Evolutionary conservation across 2,329 filamentous ascomycete species (phyloP), one percentile per base, ranked within the genome.

Genomic region (Pseudocercospora cruenta): DNA sequence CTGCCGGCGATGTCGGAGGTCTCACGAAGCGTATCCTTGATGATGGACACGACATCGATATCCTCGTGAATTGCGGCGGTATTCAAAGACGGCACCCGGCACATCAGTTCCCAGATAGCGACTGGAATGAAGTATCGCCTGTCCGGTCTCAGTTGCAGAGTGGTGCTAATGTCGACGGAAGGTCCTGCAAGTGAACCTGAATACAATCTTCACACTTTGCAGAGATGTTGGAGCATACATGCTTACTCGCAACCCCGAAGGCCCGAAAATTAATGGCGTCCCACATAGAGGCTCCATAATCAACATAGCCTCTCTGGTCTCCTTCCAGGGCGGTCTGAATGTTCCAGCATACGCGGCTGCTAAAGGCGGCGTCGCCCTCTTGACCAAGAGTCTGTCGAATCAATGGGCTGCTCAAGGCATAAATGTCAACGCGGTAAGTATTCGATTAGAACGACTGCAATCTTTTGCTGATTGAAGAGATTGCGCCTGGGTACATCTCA

Each of bases 401-500:
- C 92, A 96, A 80, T 96, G 93, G 93, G 87, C 89, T 0, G 78
- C 82, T 10, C 85, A 88, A 74, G 92, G 93, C 1, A 85, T 97
- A 67, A 91, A 86, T 0, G 93, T 96, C 43, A 97, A 96, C 78
- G 91, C 91, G 1, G 65, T 67, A 43, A 61, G 65, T 58, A 14
- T 6, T 9, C 2, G 47, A n/a, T 12, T 24, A 54, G 24, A 12
- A 39, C 33, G 9, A 26, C 14, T 14, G 16, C 14, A n/a, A 59
- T 22, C 31, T 54, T 47, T 22, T n/a, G 39, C n/a, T 49, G 57
- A 58, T 39, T 8, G 14, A 16, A 8, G 16, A 62, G 8, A 92
- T 96, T 74, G 93, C 93, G 1, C 93, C 93, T 0, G 93, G 93
- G 0, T 96, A 96, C 78, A 91, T 96, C 72, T 90, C 87, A 58